These are phyloP conservation scores for Hevea brasiliensis DNA, from an alignment of 345 rosid genomes.

Conservation along the genomic window DNA sequence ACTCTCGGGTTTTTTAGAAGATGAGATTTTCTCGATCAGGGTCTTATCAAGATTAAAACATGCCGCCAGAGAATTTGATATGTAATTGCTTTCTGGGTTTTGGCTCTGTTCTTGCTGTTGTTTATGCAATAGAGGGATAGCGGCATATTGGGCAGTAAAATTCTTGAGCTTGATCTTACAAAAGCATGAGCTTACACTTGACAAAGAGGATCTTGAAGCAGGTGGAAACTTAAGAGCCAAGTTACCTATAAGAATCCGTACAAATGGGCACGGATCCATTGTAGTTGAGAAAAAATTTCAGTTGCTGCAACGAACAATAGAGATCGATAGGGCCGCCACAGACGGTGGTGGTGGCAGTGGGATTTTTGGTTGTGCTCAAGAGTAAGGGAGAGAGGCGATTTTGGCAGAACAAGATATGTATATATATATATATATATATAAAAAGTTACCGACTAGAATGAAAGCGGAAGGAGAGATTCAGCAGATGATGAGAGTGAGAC, in stretches of 20 bases:
- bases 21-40: constrained; percentile 39
- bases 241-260: constrained; percentile 75
- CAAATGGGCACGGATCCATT: constrained; percentile 98
- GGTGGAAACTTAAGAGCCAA: constrained; percentile 59
- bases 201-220: constrained; percentile 35
- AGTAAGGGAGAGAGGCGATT: not conserved
- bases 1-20: constrained; percentile 25
- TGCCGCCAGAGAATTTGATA: constrained; percentile 55
- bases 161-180: constrained; percentile 65
- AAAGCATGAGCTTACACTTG: constrained; percentile 36
- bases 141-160: constrained; percentile 47
- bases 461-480: not conserved
- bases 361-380: not conserved
- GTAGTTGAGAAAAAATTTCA: not conserved
- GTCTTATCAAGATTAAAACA: constrained; percentile 57
- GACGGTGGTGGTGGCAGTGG: not conserved
- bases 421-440: too few relatives aligned
- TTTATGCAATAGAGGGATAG: constrained; percentile 34
- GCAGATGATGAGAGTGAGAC: constrained; percentile 32
- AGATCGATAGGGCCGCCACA: not conserved
- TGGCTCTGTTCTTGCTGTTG: constrained; percentile 22
- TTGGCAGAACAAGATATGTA: not conserved
- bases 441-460: not conserved
- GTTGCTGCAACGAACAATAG: not conserved
- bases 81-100: constrained; percentile 14